Percentiles rank a stretch among this genome's conserved stretches.
Conservation (phyloP, 176 grass and related monocot genomes). For the Ampelocalamus luodianensis region DNA sequence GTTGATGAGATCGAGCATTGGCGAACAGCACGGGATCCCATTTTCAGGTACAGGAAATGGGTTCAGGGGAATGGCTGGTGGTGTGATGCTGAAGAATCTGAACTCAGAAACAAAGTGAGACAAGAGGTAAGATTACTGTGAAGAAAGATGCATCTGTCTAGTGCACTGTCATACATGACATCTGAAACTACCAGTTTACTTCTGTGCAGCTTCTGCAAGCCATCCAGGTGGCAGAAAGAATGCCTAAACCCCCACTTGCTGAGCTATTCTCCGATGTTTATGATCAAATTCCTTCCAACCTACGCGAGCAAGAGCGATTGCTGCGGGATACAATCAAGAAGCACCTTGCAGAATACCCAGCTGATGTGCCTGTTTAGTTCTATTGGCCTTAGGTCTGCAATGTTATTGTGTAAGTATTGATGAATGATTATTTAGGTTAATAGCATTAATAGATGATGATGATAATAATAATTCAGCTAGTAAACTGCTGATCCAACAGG, state of each 20-base stretch:
- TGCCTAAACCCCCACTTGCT: constrained; percentile 57
- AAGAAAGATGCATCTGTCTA: constrained; percentile 15
- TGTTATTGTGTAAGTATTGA: constrained; percentile 25
- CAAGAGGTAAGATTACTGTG: constrained; percentile 64
- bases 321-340: constrained; percentile 72
- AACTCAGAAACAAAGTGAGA: constrained; percentile 71
- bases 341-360: constrained; percentile 71
- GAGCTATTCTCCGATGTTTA: constrained; percentile 95
- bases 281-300: constrained; percentile 77
- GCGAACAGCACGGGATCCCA: constrained; percentile 77
- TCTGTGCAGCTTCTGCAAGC: constrained; percentile 73
- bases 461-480: constrained; percentile 5
- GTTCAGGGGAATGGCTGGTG: constrained; percentile 90
- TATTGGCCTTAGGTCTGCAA: neutral
- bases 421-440: constrained; percentile 34
- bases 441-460: constrained; percentile 30
- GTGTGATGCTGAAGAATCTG: constrained; percentile 76
- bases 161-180: neutral
- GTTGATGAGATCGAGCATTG: constrained; percentile 92
- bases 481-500: constrained; percentile 32
- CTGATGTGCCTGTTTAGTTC: constrained; percentile 73
- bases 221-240: constrained; percentile 89
- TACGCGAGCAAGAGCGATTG: constrained; percentile 68
- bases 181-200: constrained; percentile 20
- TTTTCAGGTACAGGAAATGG: constrained; percentile 97